Evolutionary conservation across 1,284 basidiomycete genomes (phyloP).

Genomic region (Ceratobasidium sp.): DNA sequence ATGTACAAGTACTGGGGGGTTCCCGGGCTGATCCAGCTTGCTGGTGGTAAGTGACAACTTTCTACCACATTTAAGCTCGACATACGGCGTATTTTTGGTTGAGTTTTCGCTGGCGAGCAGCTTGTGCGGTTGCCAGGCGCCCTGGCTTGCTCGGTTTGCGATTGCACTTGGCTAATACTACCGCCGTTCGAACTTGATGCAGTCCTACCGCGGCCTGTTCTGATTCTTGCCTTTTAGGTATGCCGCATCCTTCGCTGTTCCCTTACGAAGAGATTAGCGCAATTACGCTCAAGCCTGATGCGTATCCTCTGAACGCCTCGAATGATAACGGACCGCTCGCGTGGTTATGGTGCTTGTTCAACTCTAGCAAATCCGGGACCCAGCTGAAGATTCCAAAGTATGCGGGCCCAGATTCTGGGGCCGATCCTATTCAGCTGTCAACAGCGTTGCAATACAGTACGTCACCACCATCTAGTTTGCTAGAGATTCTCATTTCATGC

Average conservation of each 20-base stretch:
- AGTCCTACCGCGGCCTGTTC: conserved; percentile 42
- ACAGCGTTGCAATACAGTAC: conserved; percentile 78
- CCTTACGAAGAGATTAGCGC: conserved; percentile 70
- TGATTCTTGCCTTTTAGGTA: conserved; percentile 54
- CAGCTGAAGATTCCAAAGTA: conserved; percentile 74
- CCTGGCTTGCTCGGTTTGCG: background rate
- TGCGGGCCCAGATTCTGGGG: conserved; percentile 56
- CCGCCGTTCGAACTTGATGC: conserved; percentile 73
- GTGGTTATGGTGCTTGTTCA: conserved; percentile 78
- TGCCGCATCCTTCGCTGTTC: conserved; percentile 72
- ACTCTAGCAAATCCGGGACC: conserved; percentile 62
- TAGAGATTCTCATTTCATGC: background rate
- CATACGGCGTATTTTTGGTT: background rate
- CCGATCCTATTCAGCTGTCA: conserved; percentile 68
- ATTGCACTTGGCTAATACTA: conserved; percentile 64
- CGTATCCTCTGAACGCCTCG: conserved; percentile 55
- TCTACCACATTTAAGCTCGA: background rate
- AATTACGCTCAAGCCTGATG: conserved; percentile 59
- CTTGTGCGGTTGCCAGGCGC: background rate
- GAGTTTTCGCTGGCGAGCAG: background rate
- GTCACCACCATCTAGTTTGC: background rate
- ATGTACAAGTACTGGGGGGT: conserved; percentile 67
- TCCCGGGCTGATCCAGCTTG: conserved; percentile 62
- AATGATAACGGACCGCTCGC: conserved; percentile 59
- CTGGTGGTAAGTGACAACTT: background rate